Evolutionary conservation across 352 stramenopile genomes (phyloP).

Genomic region (Phytophthora hybrid): DNA sequence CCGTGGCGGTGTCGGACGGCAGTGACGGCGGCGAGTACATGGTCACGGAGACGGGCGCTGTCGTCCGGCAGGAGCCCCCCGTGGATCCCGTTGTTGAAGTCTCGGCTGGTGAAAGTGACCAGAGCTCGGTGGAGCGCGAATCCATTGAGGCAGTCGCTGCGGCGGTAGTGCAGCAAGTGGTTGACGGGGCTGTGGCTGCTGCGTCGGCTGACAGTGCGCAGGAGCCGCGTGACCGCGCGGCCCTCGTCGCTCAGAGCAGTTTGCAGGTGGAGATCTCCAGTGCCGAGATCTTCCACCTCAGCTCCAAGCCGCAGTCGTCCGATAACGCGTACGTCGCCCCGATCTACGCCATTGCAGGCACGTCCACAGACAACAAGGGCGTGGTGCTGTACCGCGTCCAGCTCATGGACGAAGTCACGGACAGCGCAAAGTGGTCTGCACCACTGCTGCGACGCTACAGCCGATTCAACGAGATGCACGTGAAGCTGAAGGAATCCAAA

Average conservation of each 20-base stretch:
- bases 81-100: slow-evolving; percentile 4
- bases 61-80: slow-evolving; percentile 28
- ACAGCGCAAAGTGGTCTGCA: slow-evolving; percentile 39
- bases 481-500: slow-evolving; percentile 46
- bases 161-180: slow-evolving; percentile 32
- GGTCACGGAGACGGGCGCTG: slow-evolving; percentile 35
- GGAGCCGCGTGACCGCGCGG: slow-evolving; percentile 4
- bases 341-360: slow-evolving; percentile 47
- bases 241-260: slow-evolving; percentile 26
- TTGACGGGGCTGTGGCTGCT: slow-evolving; percentile 20
- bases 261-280: slow-evolving; percentile 33
- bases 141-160: slow-evolving; percentile 28
- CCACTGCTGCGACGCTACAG: slow-evolving; percentile 57
- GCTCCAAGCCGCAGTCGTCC: slow-evolving; percentile 18
- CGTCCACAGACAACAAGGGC: slow-evolving; percentile 35
- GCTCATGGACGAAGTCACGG: slow-evolving; percentile 37
- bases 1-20: slow-evolving; percentile 18
- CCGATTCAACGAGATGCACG: slow-evolving; percentile 63
- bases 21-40: slow-evolving; percentile 40
- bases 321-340: slow-evolving; percentile 8
- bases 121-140: slow-evolving; percentile 13
- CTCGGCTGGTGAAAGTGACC: not conserved
- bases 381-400: slow-evolving; percentile 57
- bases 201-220: not conserved
- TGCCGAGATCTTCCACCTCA: slow-evolving; percentile 22